Percentiles rank a stretch among this genome's conserved stretches.
phyloP scores from a whole-genome alignment of 2,329 filamentous ascomycete genomes.

The Trichoderma citrinoviride region DNA sequence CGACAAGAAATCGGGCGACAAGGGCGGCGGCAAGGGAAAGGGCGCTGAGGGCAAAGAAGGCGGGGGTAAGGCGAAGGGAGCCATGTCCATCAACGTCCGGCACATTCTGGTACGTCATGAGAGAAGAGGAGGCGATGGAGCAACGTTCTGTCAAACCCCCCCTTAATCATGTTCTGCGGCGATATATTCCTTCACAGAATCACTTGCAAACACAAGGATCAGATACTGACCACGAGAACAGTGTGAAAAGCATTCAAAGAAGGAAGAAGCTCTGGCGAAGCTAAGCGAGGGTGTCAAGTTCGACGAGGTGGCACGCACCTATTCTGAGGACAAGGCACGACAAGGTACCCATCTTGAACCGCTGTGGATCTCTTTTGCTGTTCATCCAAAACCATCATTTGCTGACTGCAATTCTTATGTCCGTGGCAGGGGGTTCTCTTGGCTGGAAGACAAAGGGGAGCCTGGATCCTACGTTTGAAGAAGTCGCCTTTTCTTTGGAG shows the following conservation, averaged over 20 bases:
- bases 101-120: conserved; percentile 60
- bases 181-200: not conserved
- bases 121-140: not conserved
- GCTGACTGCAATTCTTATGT: not conserved
- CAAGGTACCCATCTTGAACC: conserved; percentile 48
- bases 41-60: conserved; percentile 34
- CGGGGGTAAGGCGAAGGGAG: conserved; percentile 49
- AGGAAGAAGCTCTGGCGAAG: conserved; percentile 71
- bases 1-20: conserved; percentile 44
- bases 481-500: conserved; percentile 67
- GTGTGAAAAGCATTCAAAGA: conserved; percentile 75
- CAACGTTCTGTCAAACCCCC: not conserved
- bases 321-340: conserved; percentile 74
- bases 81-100: conserved; percentile 68
- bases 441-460: conserved; percentile 71
- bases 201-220: not conserved
- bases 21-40: conserved; percentile 34
- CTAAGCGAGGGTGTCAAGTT: conserved; percentile 66
- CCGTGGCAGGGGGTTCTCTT: conserved; percentile 58
- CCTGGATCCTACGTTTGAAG: conserved; percentile 67
- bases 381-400: not conserved
- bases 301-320: conserved; percentile 69
- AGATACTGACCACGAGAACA: conserved; percentile 30
- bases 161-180: not conserved
- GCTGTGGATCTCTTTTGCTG: not conserved